Conservation (phyloP, 805 yeast species). For the Starmerella vaccinii region DNA sequence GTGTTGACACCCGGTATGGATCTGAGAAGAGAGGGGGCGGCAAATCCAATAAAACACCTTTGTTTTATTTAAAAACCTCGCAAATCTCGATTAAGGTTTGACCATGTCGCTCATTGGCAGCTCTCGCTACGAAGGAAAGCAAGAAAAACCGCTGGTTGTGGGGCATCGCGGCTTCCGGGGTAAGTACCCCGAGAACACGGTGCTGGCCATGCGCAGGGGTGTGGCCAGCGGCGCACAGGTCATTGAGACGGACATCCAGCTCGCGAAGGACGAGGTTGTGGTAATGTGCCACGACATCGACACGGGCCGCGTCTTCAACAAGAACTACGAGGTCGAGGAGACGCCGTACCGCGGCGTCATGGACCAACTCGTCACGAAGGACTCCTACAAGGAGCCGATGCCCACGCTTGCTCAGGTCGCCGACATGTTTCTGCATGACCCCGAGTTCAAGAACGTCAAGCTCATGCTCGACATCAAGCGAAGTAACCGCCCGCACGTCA, state of each 20-base stretch:
- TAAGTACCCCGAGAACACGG: constrained; percentile 39
- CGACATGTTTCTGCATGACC: constrained; percentile 34
- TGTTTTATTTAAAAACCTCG: background rate
- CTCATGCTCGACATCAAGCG: constrained; percentile 47
- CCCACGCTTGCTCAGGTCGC: constrained; percentile 37
- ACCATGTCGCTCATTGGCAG: constrained; percentile 20
- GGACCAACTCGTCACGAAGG: constrained; percentile 31
- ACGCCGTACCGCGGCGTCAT: constrained; percentile 33
- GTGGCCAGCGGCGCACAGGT: constrained; percentile 38
- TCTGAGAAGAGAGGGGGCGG: background rate
- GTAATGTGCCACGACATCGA: constrained; percentile 46
- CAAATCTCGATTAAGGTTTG: background rate
- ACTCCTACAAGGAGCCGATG: constrained; percentile 33
- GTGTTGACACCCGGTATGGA: background rate
- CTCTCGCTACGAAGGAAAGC: constrained; percentile 19
- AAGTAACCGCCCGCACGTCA: constrained; percentile 37
- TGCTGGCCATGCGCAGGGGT: constrained; percentile 40
- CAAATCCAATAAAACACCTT: background rate
- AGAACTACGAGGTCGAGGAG: constrained; percentile 33
- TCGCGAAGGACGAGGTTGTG: constrained; percentile 43
- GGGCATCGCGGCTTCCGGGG: constrained; percentile 33
- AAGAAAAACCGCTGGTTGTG: constrained; percentile 26
- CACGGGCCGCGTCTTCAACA: constrained; percentile 42
- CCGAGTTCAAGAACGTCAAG: constrained; percentile 26
- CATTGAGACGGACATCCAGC: constrained; percentile 49